phyloP scores from a whole-genome alignment of 2,329 filamentous ascomycete species.

The Aspergillus niger region DNA sequence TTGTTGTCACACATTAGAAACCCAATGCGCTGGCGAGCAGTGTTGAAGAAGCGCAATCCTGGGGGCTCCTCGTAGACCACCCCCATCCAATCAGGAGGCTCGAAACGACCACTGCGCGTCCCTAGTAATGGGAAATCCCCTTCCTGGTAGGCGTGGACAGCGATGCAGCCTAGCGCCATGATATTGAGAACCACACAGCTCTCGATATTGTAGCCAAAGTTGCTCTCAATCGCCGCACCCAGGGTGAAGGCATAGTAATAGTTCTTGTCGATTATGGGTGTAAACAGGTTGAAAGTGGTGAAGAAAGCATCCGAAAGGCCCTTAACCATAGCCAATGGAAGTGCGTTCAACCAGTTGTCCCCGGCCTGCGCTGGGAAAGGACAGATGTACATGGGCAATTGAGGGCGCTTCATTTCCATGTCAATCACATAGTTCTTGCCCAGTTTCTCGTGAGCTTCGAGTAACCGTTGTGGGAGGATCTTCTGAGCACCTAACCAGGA shows the following conservation, averaged over 20 bases:
- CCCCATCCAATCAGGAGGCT: constrained; percentile 41
- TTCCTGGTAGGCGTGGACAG: constrained; percentile 53
- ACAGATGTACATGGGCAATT: constrained; percentile 45
- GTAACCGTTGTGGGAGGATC: constrained; percentile 47
- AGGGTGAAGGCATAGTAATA: constrained; percentile 56
- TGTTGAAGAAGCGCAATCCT: constrained; percentile 57
- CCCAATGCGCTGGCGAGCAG: constrained; percentile 55
- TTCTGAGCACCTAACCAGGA: constrained; percentile 52
- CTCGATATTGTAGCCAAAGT: constrained; percentile 56
- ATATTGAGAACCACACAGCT: constrained; percentile 55
- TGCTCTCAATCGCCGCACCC: constrained; percentile 50
- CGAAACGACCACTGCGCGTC: constrained; percentile 36
- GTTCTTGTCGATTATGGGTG: constrained; percentile 55
- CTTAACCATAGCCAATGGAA: constrained; percentile 53
- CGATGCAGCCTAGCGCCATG: constrained; percentile 55
- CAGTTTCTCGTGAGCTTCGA: constrained; percentile 41
- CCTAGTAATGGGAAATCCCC: constrained; percentile 50
- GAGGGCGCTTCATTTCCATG: constrained; percentile 50
- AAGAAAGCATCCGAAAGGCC: constrained; percentile 58
- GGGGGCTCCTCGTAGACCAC: constrained; percentile 45
- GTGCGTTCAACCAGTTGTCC: constrained; percentile 48
- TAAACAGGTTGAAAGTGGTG: constrained; percentile 56
- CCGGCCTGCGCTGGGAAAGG: constrained; percentile 39
- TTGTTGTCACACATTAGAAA: constrained; percentile 55
- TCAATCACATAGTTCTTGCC: constrained; percentile 54